phyloP scores from a whole-genome alignment of 108 stramenopile genomes.

The Cyclostephanos tholiformis region DNA sequence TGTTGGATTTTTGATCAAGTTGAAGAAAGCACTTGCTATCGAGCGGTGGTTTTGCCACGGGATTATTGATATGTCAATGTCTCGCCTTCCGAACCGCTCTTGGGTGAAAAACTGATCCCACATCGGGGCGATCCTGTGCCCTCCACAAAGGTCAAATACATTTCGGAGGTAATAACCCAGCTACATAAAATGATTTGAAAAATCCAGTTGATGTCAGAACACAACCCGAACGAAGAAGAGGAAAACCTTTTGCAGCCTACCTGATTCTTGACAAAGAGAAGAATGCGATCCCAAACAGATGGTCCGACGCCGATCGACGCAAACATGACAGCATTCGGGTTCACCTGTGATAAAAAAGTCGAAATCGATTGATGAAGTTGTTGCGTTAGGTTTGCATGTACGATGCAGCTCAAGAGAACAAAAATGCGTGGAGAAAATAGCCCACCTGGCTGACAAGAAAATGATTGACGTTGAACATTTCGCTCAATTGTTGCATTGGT shows the following conservation, averaged over 20 bases:
- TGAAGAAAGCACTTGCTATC: conserved; percentile 73
- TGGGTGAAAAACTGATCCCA: conserved; percentile 88
- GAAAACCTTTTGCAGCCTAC: conserved; percentile 1
- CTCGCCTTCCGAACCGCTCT: conserved; percentile 92
- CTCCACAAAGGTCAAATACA: conserved; percentile 86
- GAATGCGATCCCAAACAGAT: conserved; percentile 79
- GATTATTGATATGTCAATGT: conserved; percentile 92
- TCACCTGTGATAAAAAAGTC: conserved; percentile 27
- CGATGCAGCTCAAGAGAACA: too few relatives aligned
- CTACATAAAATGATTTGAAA: conserved; percentile 1
- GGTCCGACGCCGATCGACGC: conserved; percentile 69
- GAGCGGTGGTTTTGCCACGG: conserved; percentile 90
- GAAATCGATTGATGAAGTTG: too few relatives aligned
- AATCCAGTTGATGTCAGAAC: neutral
- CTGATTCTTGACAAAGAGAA: conserved; percentile 89
- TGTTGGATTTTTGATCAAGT: conserved; percentile 89
- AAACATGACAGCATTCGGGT: conserved; percentile 93
- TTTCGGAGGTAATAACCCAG: conserved; percentile 80
- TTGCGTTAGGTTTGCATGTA: too few relatives aligned
- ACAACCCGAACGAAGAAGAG: neutral
- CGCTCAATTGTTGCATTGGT: conserved; percentile 97
- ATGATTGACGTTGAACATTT: conserved; percentile 99
- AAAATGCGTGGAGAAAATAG: too few relatives aligned
- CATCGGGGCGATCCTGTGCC: conserved; percentile 74
- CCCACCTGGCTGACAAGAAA: conserved; percentile 93